phyloP scores from a whole-genome alignment of 2,329 filamentous ascomycete genomes.

The Fusarium xyrophilum region DNA sequence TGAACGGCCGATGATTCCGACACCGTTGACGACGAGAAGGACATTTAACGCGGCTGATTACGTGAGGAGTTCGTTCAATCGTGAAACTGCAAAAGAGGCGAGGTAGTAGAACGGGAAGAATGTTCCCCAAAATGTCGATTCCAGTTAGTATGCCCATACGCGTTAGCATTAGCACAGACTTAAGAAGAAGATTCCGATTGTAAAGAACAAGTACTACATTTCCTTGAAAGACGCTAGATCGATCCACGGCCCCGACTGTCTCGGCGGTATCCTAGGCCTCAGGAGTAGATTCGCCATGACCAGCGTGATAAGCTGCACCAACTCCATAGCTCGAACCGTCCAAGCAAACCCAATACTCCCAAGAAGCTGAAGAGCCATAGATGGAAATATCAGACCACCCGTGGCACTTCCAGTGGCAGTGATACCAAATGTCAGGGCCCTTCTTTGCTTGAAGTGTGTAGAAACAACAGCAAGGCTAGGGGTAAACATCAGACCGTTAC shows the following conservation, averaged over 20 bases:
- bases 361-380: not conserved
- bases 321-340: not conserved
- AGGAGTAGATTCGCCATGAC: not conserved
- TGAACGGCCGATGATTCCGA: not conserved
- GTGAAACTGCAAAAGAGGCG: not conserved
- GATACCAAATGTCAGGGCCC: not conserved
- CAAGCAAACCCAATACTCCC: not conserved
- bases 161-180: not conserved
- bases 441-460: not conserved
- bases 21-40: slow-evolving; percentile 1
- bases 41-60: not conserved
- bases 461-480: not conserved
- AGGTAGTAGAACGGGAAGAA: slow-evolving; percentile 16
- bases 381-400: not conserved
- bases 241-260: slow-evolving; percentile 6
- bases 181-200: slow-evolving; percentile 7
- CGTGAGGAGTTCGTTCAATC: not conserved
- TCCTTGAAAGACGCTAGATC: slow-evolving; percentile 4
- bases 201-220: slow-evolving; percentile 2
- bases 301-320: not conserved
- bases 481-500: not conserved
- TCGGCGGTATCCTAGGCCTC: not conserved
- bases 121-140: not conserved
- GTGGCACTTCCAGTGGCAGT: not conserved
- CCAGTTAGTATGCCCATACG: not conserved